A percentile compares a stretch with the other conserved stretches of the same genome.
phyloP scores from a whole-genome alignment of 345 rosid genomes.

The Odontarrhena argentea region DNA sequence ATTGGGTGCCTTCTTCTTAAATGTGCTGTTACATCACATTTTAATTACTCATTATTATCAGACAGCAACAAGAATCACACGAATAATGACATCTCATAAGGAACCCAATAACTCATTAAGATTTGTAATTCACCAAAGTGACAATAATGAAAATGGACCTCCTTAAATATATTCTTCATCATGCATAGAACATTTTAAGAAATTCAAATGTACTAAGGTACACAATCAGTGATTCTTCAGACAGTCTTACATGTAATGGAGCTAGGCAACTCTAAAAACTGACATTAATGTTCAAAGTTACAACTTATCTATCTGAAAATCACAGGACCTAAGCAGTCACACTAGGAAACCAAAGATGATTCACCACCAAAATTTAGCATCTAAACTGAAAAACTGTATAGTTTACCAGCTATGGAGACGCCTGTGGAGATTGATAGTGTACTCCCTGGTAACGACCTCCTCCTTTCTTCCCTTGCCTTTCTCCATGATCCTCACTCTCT shows the following conservation, averaged over 20 bases:
- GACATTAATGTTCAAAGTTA: background rate
- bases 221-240: background rate
- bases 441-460: conserved; percentile 81
- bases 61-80: too few species aligned
- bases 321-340: too few species aligned
- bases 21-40: conserved; percentile 45
- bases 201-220: too few species aligned
- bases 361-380: background rate
- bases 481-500: conserved; percentile 54
- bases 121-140: too few species aligned
- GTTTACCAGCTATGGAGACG: conserved; percentile 71
- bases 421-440: conserved; percentile 76
- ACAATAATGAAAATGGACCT: too few species aligned
- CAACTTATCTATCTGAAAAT: too few species aligned
- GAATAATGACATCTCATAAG: background rate
- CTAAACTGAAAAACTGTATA: background rate
- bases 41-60: too few species aligned
- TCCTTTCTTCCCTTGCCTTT: conserved; percentile 63
- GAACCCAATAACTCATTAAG: too few species aligned
- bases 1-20: conserved; percentile 79
- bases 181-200: too few species aligned
- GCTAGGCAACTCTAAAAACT: background rate
- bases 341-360: too few species aligned
- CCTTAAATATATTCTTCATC: too few species aligned
- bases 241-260: background rate